These are phyloP conservation scores for Pilaira anomala DNA, from an alignment of 192 early-diverging fungal genomes.

Conservation along the genomic window DNA sequence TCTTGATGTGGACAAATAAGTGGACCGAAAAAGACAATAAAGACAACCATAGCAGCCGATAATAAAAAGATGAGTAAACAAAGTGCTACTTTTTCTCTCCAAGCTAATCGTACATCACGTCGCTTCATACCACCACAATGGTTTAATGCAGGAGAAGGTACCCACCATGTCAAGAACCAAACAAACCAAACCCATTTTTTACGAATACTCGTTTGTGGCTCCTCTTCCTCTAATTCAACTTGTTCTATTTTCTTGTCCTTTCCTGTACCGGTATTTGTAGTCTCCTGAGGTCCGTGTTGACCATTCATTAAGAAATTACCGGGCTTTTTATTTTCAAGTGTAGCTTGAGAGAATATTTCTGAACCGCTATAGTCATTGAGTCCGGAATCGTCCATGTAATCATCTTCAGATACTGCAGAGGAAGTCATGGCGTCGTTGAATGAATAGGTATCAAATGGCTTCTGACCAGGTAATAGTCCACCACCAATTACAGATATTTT, in stretches of 20 bases:
- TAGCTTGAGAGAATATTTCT: slow-evolving; percentile 17
- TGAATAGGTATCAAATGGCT: slow-evolving; percentile 20
- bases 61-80: slow-evolving; percentile 82
- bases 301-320: not conserved
- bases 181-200: slow-evolving; percentile 84
- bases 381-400: slow-evolving; percentile 21
- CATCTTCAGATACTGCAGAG: slow-evolving; percentile 29
- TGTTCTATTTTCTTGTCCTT: slow-evolving; percentile 6
- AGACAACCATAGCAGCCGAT: slow-evolving; percentile 80
- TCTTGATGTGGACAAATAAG: slow-evolving; percentile 74
- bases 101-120: slow-evolving; percentile 82
- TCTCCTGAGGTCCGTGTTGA: slow-evolving; percentile 1
- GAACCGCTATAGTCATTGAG: slow-evolving; percentile 17
- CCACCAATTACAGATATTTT: slow-evolving; percentile 6
- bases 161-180: slow-evolving; percentile 75
- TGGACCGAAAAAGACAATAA: slow-evolving; percentile 74
- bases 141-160: slow-evolving; percentile 70
- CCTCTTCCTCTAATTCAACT: slow-evolving; percentile 5
- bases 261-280: not conserved
- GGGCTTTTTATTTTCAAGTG: slow-evolving; percentile 14
- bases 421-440: slow-evolving; percentile 25
- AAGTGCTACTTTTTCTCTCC: slow-evolving; percentile 97
- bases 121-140: slow-evolving; percentile 77
- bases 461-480: slow-evolving; percentile 1
- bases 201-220: slow-evolving; percentile 52